Conservation (phyloP, 1,284 basidiomycete genomes). For the Thecaphora thlaspeos region DNA sequence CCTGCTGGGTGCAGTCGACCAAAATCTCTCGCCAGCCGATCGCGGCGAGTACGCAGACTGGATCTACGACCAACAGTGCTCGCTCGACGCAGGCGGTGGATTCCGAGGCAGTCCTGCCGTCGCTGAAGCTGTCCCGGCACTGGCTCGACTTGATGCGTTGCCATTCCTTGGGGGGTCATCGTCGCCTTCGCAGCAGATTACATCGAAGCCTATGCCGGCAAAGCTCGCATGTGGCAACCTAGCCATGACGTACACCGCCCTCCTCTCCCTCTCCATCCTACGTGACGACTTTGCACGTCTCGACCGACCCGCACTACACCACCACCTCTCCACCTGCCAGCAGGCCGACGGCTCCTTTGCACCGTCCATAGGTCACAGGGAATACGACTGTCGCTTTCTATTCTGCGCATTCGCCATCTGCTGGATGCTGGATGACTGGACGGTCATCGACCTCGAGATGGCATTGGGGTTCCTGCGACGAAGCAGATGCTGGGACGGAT, state of each 20-base stretch:
- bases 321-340: conserved; percentile 29
- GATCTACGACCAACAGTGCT: conserved; percentile 81
- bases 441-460: conserved; percentile 66
- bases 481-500: conserved; percentile 83
- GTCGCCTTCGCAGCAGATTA: neutral
- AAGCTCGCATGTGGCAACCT: conserved; percentile 36
- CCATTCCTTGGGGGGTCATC: no score
- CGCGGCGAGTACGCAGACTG: conserved; percentile 62
- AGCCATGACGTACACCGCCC: conserved; percentile 52
- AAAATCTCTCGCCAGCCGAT: conserved; percentile 18
- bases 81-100: conserved; percentile 42
- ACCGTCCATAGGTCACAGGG: conserved; percentile 59
- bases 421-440: conserved; percentile 75
- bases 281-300: conserved; percentile 41
- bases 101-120: conserved; percentile 28
- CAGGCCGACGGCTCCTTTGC: conserved; percentile 36
- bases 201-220: no score
- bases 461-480: conserved; percentile 66
- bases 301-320: conserved; percentile 16
- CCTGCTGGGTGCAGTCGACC: conserved; percentile 25
- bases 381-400: conserved; percentile 76
- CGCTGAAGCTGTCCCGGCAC: neutral
- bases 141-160: no score
- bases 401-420: conserved; percentile 86
- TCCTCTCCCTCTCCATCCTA: conserved; percentile 44